Evolutionary conservation across 1,139 yeast species (phyloP), one percentile per base, ranked within the genome.

Genomic region (Saccharomyces hybrid): DNA sequence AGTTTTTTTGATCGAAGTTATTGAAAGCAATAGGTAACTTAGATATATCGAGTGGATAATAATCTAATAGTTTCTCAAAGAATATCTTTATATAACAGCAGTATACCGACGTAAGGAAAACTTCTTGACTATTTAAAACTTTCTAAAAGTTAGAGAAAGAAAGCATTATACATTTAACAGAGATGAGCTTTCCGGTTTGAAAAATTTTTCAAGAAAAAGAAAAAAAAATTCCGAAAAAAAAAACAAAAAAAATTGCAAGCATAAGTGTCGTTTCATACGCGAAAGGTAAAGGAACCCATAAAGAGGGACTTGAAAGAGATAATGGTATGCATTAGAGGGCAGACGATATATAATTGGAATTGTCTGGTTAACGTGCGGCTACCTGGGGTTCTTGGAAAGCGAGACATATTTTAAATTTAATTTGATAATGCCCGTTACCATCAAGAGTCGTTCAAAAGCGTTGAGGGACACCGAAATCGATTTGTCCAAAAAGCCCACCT

Each of bases 361-460:
- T 27, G 30, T 27, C 30, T 27, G 30, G 9, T 27, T 27, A 27
- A 27, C 30, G 30, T 27, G 30, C 30, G 9, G 27, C 11, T 8
- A 13, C 9, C 11, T 30, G 11, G 32, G 6, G 38, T 7, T 47
- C 6, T 5, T 28, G n/a, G 23, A 28, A 16, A n/a, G 23, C 11
- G 20, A n/a, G 3, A 20, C 6, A 16, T 7, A 4, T 16, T 16
- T 9, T 16, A 7, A 25, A 27, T 44, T 16, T 2, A 14, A 25
- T 34, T 11, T 4, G 13, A 75, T 72, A 78, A 75, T 75, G 52
- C 61, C 70, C 47, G 72, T 78, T 59, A 73, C 71, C 44, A 76
- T 81, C 46, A 75, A 75, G 57, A 73, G 85, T 1, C 79, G 85
- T 55, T 81, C 86, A 23, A 78, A 74, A 62, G 64, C 75, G 20